A percentile compares a stretch with the other conserved stretches of the same genome.
phyloP scores from a whole-genome alignment of 192 early-diverging fungal species.

The Thamnidium elegans region DNA sequence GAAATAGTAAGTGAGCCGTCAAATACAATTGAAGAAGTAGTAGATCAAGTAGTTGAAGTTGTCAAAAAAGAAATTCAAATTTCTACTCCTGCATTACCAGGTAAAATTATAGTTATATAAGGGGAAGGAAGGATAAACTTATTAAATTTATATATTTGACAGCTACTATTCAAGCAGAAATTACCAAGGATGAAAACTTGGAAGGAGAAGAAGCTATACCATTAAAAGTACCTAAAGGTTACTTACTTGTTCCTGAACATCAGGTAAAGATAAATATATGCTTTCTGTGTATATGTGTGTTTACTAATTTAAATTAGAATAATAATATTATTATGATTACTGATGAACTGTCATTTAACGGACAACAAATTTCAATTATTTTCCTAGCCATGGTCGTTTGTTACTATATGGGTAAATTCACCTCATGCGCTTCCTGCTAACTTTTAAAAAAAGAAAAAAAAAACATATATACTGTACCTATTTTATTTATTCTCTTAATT shows the following conservation, averaged over 20 bases:
- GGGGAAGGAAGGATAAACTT: neutral
- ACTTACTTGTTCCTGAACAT: conserved; percentile 25
- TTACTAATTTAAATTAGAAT: conserved; percentile 4
- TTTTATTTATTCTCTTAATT: too few species aligned
- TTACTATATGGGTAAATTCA: conserved; percentile 41
- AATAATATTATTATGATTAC: conserved; percentile 41
- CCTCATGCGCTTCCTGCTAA: conserved; percentile 10
- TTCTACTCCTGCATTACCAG: neutral
- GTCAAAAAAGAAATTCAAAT: too few species aligned
- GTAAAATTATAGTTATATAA: neutral
- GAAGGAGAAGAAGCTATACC: conserved; percentile 1
- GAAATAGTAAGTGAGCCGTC: neutral
- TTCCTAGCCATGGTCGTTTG: conserved; percentile 40
- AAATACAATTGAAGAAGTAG: neutral
- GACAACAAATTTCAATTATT: conserved; percentile 35
- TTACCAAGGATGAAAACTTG: neutral
- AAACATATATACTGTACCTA: neutral
- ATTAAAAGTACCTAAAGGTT: conserved; percentile 26
- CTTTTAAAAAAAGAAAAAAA: neutral
- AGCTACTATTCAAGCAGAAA: neutral
- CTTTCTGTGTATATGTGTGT: neutral
- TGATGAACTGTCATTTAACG: conserved; percentile 40
- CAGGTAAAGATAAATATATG: conserved; percentile 13
- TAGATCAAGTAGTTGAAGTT: neutral
- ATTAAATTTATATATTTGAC: neutral